Evolutionary conservation across 331 rosid genomes (phyloP), one percentile per base, ranked within the genome.

Genomic region (Phaseolus coccineus): DNA sequence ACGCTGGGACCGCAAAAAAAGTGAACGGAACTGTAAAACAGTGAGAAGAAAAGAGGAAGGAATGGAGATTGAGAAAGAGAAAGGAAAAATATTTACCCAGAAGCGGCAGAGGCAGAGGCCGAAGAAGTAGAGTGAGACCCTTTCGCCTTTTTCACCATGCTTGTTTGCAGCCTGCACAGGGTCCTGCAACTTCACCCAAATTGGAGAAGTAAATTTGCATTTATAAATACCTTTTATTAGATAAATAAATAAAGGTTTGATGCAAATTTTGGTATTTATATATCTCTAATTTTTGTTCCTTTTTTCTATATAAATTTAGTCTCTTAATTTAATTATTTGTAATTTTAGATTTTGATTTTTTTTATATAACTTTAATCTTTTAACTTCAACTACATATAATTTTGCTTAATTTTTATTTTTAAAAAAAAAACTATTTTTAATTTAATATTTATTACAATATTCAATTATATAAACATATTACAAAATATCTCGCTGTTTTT

Each of bases 131-230:
- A 76, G 80, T 9, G 84, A 65, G 88, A 83, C 68, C 63, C 65
- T 37, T 76, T 74, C n/a, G 87, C 84, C 69, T 71, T 76, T 85
- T 88, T 88, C 84, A 88, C 92, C 95, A 88, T 92, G 44, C 48
- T 63, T 39, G 48, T 25, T 68, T 24, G 37, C 19, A 11, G 31
- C n/a, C 73, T 0, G 12, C 16, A 10, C n/a, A 16, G 13, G 37
- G 13, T 48, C 7, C 42, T 48, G 44, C 42, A 8, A 30, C 47
- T 69, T 27, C 74, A 70, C 8, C 74, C 52, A 12, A 53, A 72
- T 28, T 13, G 11, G 19, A 66, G 4, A 0, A 40, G 52, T 13
- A 28, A 69, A 2, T 7, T 69, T 6, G 28, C 59, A 28, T 47
- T 47, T 69, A 46, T 44, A 68, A 8, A 39, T 66, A 37, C 30